Evolutionary conservation across 2,329 filamentous ascomycete species (phyloP).

Genomic region (Diaporthe capsici): DNA sequence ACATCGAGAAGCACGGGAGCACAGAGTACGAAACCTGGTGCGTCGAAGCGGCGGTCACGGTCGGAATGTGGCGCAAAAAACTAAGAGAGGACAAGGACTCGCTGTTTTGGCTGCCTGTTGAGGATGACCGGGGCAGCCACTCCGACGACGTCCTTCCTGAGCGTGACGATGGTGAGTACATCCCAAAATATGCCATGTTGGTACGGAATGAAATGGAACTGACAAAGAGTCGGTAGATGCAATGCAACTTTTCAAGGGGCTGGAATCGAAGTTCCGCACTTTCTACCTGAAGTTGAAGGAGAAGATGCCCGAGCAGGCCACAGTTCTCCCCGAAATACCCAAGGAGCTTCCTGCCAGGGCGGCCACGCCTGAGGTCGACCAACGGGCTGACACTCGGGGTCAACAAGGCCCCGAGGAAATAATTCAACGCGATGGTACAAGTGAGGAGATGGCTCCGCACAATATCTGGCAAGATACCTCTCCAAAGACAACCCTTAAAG

Average conservation of each 20-base stretch:
- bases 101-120: background rate
- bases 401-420: background rate
- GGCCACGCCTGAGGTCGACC: background rate
- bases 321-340: background rate
- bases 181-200: background rate
- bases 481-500: background rate
- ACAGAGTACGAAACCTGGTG: background rate
- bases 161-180: background rate
- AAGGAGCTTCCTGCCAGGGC: background rate
- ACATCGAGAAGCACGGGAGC: background rate
- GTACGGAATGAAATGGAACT: background rate
- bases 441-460: background rate
- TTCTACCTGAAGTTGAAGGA: background rate
- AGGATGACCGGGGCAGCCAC: background rate
- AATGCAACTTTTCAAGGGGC: slow-evolving; percentile 5
- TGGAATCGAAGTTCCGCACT: background rate
- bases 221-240: background rate
- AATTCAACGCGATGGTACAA: background rate
- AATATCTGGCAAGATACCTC: background rate
- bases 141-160: background rate
- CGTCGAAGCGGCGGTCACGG: background rate
- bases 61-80: background rate
- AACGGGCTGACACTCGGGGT: too few species aligned
- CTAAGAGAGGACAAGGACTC: background rate
- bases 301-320: slow-evolving; percentile 14